Conservation (phyloP, 306 rosid species). For the Dryas alaskensis region DNA sequence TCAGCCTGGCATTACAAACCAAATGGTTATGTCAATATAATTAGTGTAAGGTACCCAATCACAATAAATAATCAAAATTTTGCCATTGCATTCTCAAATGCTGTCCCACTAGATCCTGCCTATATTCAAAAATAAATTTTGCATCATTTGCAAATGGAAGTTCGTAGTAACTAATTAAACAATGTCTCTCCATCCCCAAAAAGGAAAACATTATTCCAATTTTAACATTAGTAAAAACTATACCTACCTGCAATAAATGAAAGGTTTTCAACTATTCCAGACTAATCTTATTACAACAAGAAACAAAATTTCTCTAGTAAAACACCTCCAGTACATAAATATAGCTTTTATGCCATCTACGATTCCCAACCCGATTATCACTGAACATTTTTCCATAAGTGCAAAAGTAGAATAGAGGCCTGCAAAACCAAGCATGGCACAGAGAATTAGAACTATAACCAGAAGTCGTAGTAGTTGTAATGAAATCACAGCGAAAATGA, state of each 20-base stretch:
- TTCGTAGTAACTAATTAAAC: not conserved
- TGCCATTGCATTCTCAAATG: no score
- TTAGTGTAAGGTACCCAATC: no score
- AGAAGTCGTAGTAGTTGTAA: not conserved
- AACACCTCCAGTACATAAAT: not conserved
- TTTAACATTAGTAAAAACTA: no score
- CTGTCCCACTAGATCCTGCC: conserved; percentile 7
- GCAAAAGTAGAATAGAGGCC: conserved; percentile 9
- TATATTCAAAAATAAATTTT: not conserved
- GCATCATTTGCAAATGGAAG: no score
- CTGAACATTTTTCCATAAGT: not conserved
- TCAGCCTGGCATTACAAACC: no score
- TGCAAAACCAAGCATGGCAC: not conserved
- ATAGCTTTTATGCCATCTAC: not conserved
- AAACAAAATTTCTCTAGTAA: not conserved
- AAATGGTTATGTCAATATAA: no score
- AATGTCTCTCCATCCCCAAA: not conserved
- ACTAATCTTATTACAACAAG: not conserved
- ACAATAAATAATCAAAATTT: no score
- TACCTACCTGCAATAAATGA: not conserved
- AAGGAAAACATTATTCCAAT: not conserved
- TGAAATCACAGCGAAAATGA: conserved; percentile 6
- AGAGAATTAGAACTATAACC: not conserved
- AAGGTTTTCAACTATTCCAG: not conserved
- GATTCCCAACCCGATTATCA: not conserved